phyloP scores from a whole-genome alignment of 176 grass and related monocot genomes.

The Puya raimondii region DNA sequence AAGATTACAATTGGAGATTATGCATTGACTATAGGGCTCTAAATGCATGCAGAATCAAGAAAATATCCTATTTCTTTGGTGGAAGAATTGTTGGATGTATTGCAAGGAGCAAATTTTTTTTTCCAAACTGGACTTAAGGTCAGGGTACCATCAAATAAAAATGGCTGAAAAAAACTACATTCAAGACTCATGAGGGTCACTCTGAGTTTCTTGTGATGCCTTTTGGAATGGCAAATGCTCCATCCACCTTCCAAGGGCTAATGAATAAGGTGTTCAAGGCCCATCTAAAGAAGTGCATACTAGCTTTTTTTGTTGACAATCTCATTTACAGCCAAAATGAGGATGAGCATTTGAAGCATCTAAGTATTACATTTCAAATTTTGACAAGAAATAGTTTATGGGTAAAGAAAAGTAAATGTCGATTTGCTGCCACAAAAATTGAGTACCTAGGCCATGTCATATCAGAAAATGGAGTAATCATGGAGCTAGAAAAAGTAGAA shows the following conservation, averaged over 20 bases:
- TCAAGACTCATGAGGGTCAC: neutral
- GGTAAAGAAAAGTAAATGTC: neutral
- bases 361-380: neutral
- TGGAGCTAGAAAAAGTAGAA: neutral
- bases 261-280: neutral
- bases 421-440: neutral
- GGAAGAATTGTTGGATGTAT: neutral
- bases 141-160: neutral
- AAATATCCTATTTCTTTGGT: neutral
- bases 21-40: neutral
- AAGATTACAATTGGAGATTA: neutral
- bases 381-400: neutral
- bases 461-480: neutral
- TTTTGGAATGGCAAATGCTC: neutral
- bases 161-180: neutral
- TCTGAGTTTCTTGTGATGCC: neutral
- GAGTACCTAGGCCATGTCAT: neutral
- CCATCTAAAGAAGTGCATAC: neutral
- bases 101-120: neutral
- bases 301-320: slow-evolving; percentile 10
- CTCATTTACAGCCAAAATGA: neutral
- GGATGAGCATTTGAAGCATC: neutral
- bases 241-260: neutral
- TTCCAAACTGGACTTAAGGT: neutral
- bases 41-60: neutral